These are phyloP conservation scores for Penicillium cinerascens DNA, from an alignment of 495 filamentous ascomycete species.

Conservation along the genomic window DNA sequence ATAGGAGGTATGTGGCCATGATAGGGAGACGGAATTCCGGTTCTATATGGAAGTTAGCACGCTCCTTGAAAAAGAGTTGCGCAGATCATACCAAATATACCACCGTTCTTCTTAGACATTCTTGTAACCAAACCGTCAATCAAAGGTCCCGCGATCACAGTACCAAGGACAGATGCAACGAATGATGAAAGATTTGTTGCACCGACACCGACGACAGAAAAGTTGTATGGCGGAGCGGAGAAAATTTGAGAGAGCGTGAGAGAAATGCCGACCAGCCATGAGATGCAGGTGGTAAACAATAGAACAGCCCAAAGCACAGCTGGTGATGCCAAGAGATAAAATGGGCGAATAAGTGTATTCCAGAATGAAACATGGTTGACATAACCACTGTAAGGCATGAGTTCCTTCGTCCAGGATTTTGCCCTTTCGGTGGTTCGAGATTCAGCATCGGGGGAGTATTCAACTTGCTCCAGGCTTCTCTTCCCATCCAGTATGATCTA, in stretches of 20 bases:
- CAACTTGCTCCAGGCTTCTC: slow-evolving; percentile 25
- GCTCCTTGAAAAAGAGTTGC: not conserved
- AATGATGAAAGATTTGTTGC: slow-evolving; percentile 41
- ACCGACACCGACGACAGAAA: slow-evolving; percentile 41
- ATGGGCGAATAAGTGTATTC: slow-evolving; percentile 40
- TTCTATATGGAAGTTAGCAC: slow-evolving; percentile 31
- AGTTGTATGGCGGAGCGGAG: slow-evolving; percentile 44
- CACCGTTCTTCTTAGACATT: slow-evolving; percentile 26
- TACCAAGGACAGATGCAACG: slow-evolving; percentile 38
- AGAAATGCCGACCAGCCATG: slow-evolving; percentile 45
- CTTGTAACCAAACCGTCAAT: slow-evolving; percentile 39
- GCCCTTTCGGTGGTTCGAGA: not conserved
- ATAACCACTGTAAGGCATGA: slow-evolving; percentile 39
- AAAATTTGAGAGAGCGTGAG: slow-evolving; percentile 45
- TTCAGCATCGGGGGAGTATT: slow-evolving; percentile 10
- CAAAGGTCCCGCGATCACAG: slow-evolving; percentile 34
- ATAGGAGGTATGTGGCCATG: slow-evolving; percentile 37
- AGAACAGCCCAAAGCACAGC: slow-evolving; percentile 40
- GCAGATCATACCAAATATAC: slow-evolving; percentile 22
- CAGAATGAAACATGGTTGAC: slow-evolving; percentile 33
- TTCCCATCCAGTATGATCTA: slow-evolving; percentile 21
- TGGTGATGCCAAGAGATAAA: slow-evolving; percentile 40
- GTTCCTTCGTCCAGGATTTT: slow-evolving; percentile 23
- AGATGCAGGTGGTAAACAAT: slow-evolving; percentile 43
- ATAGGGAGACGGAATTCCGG: slow-evolving; percentile 47